Evolutionary conservation across 2,329 filamentous ascomycete genomes (phyloP).

Genomic region (Eutypa lata): DNA sequence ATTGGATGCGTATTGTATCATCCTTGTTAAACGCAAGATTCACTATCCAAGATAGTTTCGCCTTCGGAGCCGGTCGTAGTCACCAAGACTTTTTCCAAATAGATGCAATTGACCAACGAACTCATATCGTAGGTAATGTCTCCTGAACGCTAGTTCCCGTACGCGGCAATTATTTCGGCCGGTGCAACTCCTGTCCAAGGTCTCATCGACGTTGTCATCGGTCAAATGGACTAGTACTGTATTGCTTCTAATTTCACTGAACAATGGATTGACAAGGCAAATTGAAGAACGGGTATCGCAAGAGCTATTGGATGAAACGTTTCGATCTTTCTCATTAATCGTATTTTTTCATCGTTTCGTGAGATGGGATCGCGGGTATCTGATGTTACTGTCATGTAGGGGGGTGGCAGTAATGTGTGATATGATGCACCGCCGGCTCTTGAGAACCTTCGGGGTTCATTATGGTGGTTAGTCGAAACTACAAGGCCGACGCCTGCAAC

Average conservation of each 20-base stretch:
- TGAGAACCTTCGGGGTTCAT: constrained; percentile 14
- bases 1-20: constrained; percentile 19
- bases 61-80: constrained; percentile 2
- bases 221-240: not conserved
- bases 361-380: not conserved
- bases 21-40: constrained; percentile 12
- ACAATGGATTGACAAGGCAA: not conserved
- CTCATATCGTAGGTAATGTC: not conserved
- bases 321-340: not conserved
- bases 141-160: constrained; percentile 4
- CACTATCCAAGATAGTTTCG: constrained; percentile 11
- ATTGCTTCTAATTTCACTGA: not conserved
- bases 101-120: constrained; percentile 1
- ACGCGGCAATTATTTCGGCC: constrained; percentile 8
- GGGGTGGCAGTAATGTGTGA: not conserved
- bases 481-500: constrained; percentile 7
- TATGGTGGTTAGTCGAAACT: constrained; percentile 16
- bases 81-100: not conserved
- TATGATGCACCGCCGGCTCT: not conserved
- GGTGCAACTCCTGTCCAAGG: not conserved
- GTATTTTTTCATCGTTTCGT: not conserved
- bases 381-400: not conserved
- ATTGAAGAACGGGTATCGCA: not conserved
- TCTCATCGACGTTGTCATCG: not conserved
- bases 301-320: not conserved